Base-by-base conservation (phyloP, 2,329 filamentous ascomycete species). In the Cladobotryum protrusum region DNA sequence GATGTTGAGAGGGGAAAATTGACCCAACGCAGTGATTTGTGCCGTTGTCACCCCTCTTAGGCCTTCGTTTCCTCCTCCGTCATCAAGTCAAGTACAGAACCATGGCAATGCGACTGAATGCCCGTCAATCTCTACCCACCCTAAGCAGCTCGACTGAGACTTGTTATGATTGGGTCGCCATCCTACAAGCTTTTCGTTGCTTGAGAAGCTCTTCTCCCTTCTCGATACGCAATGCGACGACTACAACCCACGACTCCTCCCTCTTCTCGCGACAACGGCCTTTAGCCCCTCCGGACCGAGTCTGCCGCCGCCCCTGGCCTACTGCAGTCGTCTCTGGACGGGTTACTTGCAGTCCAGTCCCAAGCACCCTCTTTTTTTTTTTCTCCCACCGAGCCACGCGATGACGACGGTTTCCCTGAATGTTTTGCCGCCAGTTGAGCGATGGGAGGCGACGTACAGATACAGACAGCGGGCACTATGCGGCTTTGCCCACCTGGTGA, bases 101-200 rank as follows among this genome's bases (percentile, higher is more conserved):
- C 20, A 35, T 36, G 24, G 17, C 45, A 32, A 13, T 50, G 41
- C 42, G 44, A 42, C 17, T 45, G 40, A 20, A 49, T 52, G 12
- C 43, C 41, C 45, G 15, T 45, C 35, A 43, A 52, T 13, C 40
- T 17, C 19, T 48, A 24, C 45, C 45, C 42, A 42, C 29, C 45
- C 41, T 12, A 15, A 33, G 49, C 49, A 45, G 35, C 32, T 32
- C 33, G 6, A 18, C 39, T 32, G 42, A 52, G 46, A 40, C 37
- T 47, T 49, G 46, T 41, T 42, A 20, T 43, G 48, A 52, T 52
- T 49, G 46, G 50, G 47, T 49, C 39, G 46, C 49, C 44, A 29
- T 51, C 39, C 14, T 41, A 18, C 24, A 33, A 34, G 46, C 8
- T 37, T 37, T 20, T 47, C 42, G 40, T 29, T 18, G 40, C 40